Base-by-base conservation (phyloP, 257 asterid species). In the Capsicum chinense region DNA sequence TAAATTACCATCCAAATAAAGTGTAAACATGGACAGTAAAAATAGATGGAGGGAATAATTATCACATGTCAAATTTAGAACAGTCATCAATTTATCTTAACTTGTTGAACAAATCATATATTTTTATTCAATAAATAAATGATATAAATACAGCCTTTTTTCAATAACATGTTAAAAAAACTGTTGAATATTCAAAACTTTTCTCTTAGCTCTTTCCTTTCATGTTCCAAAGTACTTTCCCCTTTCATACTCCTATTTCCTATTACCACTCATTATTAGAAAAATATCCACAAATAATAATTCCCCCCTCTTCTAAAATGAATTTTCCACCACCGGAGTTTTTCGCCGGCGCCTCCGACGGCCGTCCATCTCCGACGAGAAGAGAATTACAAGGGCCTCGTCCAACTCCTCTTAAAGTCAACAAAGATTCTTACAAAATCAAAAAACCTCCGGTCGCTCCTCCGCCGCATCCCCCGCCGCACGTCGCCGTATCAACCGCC, bases 361-460 rank as follows among this genome's bases (percentile, higher is more conserved):
- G 87, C 86, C 83, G 92, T 50, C 90, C 97, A 47, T 94, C 99
- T 3, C 97, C 98, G 12, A 86, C 83, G 21, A 83, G 90, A 54
- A 88, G 79, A 81, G 95, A 92, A 73, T 87, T 96, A n/a, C 98
- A 87, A 83, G 99, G 99, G 79, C 98, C 99, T 26, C 97, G 99
- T 13, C 99, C 99, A 62, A 3, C 97, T 3, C 91, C 97, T 7
- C 97, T 96, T 48, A 92, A 87, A 89, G 98, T 96, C 89, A 94
- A 85, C 97, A 92, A 96, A 87, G 97, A 93, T 87, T 96, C 99
- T 64, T 82, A 86, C 93, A 94, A 92, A 88, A 96, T 94, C 93
- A 85, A 88, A 70, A 96, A 96, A 86, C 99, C 99, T 11, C 99
- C 99, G 2, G 84, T 94, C 0, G 89, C 91, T 15, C 97, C 97